Conservation (phyloP, 2,329 filamentous ascomycete species). For the Aspergillus pseudoviridinutans region DNA sequence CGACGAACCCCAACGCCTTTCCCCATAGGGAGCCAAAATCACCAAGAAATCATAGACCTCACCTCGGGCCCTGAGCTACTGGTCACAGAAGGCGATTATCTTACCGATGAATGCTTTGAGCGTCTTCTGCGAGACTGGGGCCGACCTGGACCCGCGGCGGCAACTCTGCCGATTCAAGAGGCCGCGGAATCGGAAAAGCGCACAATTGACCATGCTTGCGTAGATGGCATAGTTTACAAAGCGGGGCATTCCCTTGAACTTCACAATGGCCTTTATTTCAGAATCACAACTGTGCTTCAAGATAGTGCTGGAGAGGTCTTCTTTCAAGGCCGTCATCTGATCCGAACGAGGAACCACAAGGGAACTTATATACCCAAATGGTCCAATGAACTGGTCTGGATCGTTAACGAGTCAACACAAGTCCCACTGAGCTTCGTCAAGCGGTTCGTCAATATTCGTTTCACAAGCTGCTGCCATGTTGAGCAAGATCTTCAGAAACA, state of each 20-base stretch:
- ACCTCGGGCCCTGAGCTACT: neutral
- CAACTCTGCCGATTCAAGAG: neutral
- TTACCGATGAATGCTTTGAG: slow-evolving; percentile 24
- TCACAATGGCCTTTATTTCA: slow-evolving; percentile 37
- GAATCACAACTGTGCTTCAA: slow-evolving; percentile 36
- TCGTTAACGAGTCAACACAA: slow-evolving; percentile 40
- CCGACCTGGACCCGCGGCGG: neutral
- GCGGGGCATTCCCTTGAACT: slow-evolving; percentile 36
- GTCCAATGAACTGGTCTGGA: slow-evolving; percentile 45
- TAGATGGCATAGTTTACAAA: slow-evolving; percentile 21
- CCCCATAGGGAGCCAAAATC: neutral
- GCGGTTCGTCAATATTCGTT: slow-evolving; percentile 41
- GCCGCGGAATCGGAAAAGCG: neutral
- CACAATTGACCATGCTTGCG: slow-evolving; percentile 12
- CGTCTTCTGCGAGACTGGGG: slow-evolving; percentile 10
- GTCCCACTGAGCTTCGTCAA: slow-evolving; percentile 39
- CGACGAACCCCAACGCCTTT: neutral
- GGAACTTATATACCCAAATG: slow-evolving; percentile 32
- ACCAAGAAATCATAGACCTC: slow-evolving; percentile 11
- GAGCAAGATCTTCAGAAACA: slow-evolving; percentile 24
- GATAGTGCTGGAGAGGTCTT: slow-evolving; percentile 18
- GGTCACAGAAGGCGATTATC: slow-evolving; percentile 21
- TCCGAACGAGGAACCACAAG: slow-evolving; percentile 28
- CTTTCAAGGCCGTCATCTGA: slow-evolving; percentile 38
- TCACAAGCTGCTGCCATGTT: slow-evolving; percentile 50